phyloP scores from a whole-genome alignment of 176 grass and related monocot species.

The Musa beccarii region DNA sequence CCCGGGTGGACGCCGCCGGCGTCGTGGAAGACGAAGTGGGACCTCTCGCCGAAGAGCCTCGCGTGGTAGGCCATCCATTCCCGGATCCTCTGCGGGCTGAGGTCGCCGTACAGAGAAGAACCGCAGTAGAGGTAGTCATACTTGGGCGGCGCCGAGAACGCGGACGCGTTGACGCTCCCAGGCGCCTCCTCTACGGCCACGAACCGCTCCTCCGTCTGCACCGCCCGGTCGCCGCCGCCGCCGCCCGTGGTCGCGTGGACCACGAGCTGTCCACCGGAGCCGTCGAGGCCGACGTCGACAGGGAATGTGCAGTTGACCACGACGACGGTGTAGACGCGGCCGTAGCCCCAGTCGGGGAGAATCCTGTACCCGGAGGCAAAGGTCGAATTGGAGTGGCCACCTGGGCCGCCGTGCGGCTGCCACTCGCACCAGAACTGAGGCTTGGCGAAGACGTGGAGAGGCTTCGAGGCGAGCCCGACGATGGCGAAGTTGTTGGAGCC shows the following conservation, averaged over 20 bases:
- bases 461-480: conserved; percentile 72
- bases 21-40: conserved; percentile 17
- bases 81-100: not conserved
- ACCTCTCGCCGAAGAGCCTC: not conserved
- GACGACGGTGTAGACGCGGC: conserved; percentile 65
- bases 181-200: conserved; percentile 10
- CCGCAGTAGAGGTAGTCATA: conserved; percentile 8
- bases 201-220: conserved; percentile 13
- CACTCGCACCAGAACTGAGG: conserved; percentile 86
- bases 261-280: conserved; percentile 48
- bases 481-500: conserved; percentile 51
- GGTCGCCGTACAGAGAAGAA: conserved; percentile 9
- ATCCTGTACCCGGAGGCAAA: conserved; percentile 44
- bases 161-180: not conserved
- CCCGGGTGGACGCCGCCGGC: not conserved
- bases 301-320: conserved; percentile 80
- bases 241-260: conserved; percentile 58
- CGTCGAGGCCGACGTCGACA: conserved; percentile 36
- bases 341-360: conserved; percentile 89
- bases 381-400: conserved; percentile 16
- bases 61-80: conserved; percentile 17
- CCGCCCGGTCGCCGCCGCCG: conserved; percentile 35
- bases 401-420: conserved; percentile 16
- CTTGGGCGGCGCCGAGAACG: not conserved
- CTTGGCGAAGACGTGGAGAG: conserved; percentile 56